phyloP scores from a whole-genome alignment of 768 basidiomycete species.

The Leccinum uliginosum region DNA sequence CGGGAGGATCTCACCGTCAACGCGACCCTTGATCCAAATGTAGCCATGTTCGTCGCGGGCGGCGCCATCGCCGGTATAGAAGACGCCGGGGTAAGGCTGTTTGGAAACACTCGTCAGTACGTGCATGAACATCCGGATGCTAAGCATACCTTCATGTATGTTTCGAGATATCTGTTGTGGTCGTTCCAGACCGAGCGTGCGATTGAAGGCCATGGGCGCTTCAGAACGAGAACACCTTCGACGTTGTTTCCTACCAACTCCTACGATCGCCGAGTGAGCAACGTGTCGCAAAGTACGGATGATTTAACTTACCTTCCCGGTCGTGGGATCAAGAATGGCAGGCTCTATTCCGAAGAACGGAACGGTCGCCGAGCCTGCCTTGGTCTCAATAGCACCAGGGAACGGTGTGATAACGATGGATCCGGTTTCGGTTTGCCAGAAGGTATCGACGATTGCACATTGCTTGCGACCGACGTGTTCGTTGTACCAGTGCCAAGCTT shows the following conservation, averaged over 20 bases:
- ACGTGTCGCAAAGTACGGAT: neutral
- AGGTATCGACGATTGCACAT: slow-evolving; percentile 93
- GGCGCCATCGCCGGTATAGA: slow-evolving; percentile 98
- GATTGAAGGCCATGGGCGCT: slow-evolving; percentile 91
- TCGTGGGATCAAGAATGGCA: slow-evolving; percentile 79
- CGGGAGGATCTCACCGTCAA: slow-evolving; percentile 64
- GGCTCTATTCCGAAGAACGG: slow-evolving; percentile 97
- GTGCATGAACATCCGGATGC: slow-evolving; percentile 27
- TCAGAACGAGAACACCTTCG: slow-evolving; percentile 87
- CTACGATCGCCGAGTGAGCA: slow-evolving; percentile 23
- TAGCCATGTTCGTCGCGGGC: slow-evolving; percentile 93
- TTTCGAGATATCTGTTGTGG: slow-evolving; percentile 80
- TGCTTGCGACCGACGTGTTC: slow-evolving; percentile 85
- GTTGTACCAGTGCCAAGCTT: slow-evolving; percentile 99
- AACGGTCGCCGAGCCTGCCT: slow-evolving; percentile 94
- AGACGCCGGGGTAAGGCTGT: slow-evolving; percentile 81
- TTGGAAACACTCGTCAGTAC: slow-evolving; percentile 29
- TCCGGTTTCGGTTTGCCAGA: slow-evolving; percentile 98
- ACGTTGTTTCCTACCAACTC: slow-evolving; percentile 76
- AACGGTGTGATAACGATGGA: slow-evolving; percentile 93
- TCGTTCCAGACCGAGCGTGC: slow-evolving; percentile 90
- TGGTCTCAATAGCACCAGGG: slow-evolving; percentile 93
- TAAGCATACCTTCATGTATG: slow-evolving; percentile 56
- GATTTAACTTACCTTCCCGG: slow-evolving; percentile 50
- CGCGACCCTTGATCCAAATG: slow-evolving; percentile 97